These are phyloP conservation scores for Tympanopsis confertula DNA, from an alignment of 2,329 filamentous ascomycete species.

Conservation along the genomic window DNA sequence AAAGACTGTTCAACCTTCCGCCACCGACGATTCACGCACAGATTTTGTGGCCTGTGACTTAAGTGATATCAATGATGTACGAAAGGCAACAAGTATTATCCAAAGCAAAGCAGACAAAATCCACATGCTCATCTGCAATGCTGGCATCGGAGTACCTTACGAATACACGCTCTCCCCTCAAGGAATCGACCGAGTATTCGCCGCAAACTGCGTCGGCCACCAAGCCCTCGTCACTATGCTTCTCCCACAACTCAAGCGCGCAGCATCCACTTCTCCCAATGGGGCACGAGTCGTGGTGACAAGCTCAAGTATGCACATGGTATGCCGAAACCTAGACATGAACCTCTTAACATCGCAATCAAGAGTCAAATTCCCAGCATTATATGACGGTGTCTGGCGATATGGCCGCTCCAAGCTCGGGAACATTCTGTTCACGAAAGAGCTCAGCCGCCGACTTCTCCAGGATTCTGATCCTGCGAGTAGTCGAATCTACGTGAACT, in stretches of 20 bases:
- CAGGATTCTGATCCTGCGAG: slow-evolving; percentile 5
- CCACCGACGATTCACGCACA: neutral
- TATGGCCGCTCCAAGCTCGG: slow-evolving; percentile 19
- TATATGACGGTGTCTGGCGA: slow-evolving; percentile 13
- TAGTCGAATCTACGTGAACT: slow-evolving; percentile 15
- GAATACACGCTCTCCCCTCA: slow-evolving; percentile 11
- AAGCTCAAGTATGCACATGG: slow-evolving; percentile 12
- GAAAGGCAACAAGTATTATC: slow-evolving; percentile 4
- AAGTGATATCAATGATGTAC: neutral
- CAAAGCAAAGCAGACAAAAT: slow-evolving; percentile 10
- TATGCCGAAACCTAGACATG: slow-evolving; percentile 13
- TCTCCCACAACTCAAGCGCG: slow-evolving; percentile 8
- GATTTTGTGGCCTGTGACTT: neutral
- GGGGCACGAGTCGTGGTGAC: slow-evolving; percentile 7
- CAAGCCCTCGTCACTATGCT: slow-evolving; percentile 6
- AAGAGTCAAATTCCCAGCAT: slow-evolving; percentile 7
- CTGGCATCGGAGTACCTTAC: slow-evolving; percentile 12
- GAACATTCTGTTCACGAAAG: slow-evolving; percentile 17
- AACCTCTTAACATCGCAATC: slow-evolving; percentile 10
- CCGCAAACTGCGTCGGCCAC: slow-evolving; percentile 8
- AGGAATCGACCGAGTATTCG: slow-evolving; percentile 7
- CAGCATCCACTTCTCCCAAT: neutral
- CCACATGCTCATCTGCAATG: slow-evolving; percentile 18
- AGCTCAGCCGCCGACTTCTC: slow-evolving; percentile 12
- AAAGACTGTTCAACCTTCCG: neutral